These are phyloP conservation scores for Erucastrum elatum DNA, from an alignment of 345 rosid genomes.

Conservation along the genomic window DNA sequence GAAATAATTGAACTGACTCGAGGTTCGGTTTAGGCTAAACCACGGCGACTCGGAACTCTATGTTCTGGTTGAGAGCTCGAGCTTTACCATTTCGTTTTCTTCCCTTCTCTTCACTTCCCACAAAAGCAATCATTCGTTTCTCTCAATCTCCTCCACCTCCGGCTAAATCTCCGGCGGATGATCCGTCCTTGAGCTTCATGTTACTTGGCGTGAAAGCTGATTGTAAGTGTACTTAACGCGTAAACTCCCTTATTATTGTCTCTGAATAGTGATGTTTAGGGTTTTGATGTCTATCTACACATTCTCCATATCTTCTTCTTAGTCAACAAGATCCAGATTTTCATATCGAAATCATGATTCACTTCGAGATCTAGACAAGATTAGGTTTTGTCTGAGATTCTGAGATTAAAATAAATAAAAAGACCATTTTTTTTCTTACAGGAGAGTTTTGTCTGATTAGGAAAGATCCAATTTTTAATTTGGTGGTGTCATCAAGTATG, in stretches of 20 bases:
- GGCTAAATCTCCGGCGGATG: constrained; percentile 37
- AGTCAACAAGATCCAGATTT: background rate
- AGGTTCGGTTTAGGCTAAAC: background rate
- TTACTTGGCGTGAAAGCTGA: constrained; percentile 36
- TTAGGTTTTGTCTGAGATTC: background rate
- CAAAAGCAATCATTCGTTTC: constrained; percentile 10
- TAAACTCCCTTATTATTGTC: background rate
- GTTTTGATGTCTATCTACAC: background rate
- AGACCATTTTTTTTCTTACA: background rate
- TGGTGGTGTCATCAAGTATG: constrained; percentile 52
- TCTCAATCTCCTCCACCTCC: constrained; percentile 19
- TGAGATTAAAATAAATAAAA: background rate
- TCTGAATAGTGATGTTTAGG: constrained; percentile 19
- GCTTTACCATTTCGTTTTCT: constrained; percentile 5
- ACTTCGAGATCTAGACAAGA: constrained; percentile 21
- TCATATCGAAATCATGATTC: background rate
- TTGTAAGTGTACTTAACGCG: background rate
- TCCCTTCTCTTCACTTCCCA: constrained; percentile 20
- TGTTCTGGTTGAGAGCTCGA: background rate
- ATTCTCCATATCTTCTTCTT: constrained; percentile 14
- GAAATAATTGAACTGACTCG: too few species aligned
- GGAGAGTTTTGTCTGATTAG: constrained; percentile 16
- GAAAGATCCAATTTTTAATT: constrained; percentile 16
- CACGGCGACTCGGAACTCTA: background rate
- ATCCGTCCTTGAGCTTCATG: constrained; percentile 23